Base-by-base conservation (phyloP, 1,284 basidiomycete species). In the Quambalaria eucalypti region DNA sequence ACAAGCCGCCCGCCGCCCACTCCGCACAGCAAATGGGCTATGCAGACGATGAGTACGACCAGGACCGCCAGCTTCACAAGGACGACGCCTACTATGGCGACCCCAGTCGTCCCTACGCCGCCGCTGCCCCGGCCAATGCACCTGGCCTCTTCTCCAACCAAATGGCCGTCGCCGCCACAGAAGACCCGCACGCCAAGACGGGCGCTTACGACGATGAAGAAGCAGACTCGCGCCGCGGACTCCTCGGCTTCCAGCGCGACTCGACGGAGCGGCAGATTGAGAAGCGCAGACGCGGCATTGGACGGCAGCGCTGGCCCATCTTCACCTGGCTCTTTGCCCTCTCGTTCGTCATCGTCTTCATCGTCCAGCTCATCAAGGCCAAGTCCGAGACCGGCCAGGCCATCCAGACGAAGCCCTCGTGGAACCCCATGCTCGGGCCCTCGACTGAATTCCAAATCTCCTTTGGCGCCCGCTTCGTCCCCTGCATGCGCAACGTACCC, bases 351-450 rank as follows among this genome's bases (percentile, higher is more conserved):
- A 79, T 88, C 10, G 28, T 65, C 25, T 73, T 69, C 42, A 52
- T 71, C 31, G 57, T 69, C 21, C 71, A 77, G 59, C 58, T 76
- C n/a, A 58, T 72, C 59, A 64, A 69, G 46, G 63, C 69, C 28
- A 65, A 63, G 6, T 7, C 62, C 8, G 54, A 50, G 33, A 77
- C 76, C 0, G 76, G 76, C 2, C 67, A 73, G 30, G 65, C 73
- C 1, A 68, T 77, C 21, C 73, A 70, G 52, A 72, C 68, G 2
- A 54, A 87, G 80, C 88, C 88, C 2, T 80, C 80, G 10, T 84
- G 92, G 61, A 95, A 95, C 73, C 86, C 86, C 6, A 95, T 96
- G 90, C 79, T 91, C 28, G 92, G 92, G 0, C 92, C 92, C 0
- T 87, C 88, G 0, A 82, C 82, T 39, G 84, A 85, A 44, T 89